Percentiles rank a stretch among this genome's conserved stretches.
phyloP scores from a whole-genome alignment of 2,329 filamentous ascomycete genomes.

The Pyricularia pennisetigena region DNA sequence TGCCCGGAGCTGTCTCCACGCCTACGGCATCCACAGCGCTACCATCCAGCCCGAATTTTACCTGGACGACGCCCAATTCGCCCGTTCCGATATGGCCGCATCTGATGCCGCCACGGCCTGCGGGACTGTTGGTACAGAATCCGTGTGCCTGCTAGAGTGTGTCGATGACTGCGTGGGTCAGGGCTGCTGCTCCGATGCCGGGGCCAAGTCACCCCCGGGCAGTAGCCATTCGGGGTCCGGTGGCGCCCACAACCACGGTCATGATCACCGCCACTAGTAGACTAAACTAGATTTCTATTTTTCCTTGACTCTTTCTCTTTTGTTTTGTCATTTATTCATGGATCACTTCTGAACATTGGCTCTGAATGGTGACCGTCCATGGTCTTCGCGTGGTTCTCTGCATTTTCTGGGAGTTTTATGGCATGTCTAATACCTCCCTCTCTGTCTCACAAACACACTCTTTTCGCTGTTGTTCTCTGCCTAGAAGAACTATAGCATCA shows the following conservation, averaged over 20 bases:
- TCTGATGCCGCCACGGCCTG: constrained; percentile 8
- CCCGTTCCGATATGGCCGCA: background rate
- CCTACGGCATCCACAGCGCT: constrained; percentile 90
- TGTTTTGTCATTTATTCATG: background rate
- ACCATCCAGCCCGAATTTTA: constrained; percentile 94
- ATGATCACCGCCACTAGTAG: background rate
- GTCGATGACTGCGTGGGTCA: constrained; percentile 35
- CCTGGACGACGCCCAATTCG: constrained; percentile 18
- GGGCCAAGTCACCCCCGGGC: constrained; percentile 20
- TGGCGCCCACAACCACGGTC: constrained; percentile 22
- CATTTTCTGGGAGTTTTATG: background rate
- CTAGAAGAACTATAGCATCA: background rate
- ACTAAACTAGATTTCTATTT: background rate
- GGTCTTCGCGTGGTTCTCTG: background rate
- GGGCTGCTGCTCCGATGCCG: constrained; percentile 30
- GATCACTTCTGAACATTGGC: background rate
- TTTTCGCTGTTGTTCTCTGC: background rate
- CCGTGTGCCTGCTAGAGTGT: constrained; percentile 40
- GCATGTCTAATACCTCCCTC: background rate
- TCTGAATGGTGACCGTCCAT: background rate
- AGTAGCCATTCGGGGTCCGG: constrained; percentile 21
- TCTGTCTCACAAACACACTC: background rate
- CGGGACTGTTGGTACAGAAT: constrained; percentile 9
- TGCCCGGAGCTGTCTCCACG: constrained; percentile 82
- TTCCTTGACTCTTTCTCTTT: background rate